Evolutionary conservation across 192 early-diverging fungal species (phyloP), one percentile per base, ranked within the genome.

Genomic region (Dimargaris xerosporica): DNA sequence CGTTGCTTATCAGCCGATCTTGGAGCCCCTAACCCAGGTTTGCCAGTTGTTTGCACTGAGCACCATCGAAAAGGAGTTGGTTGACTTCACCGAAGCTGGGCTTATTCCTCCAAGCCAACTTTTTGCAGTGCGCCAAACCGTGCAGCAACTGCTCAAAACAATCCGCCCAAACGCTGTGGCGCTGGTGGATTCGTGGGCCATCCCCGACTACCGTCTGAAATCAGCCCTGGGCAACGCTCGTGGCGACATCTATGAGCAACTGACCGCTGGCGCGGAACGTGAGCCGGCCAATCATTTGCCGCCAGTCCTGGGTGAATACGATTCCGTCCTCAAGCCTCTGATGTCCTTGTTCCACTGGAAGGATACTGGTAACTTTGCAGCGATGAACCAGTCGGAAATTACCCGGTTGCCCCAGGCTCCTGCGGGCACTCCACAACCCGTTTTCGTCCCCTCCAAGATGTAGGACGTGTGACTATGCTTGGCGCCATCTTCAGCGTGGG

Each of bases 181-280:
- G 0, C 75, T 94, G 15, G 88, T 89, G 21, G 91, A 94, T 46
- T 80, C 88, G 0, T 91, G 87, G 73, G 80, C 78, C 19, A 69
- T 88, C 30, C 78, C 86, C 0, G 91, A 94, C 47, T 84, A 85
- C 60, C 69, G 76, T 43, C 74, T 94, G 19, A 80, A 90, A 74
- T 86, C 84, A 46, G 83, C 88, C 12, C 69, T 94, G 43, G 91
- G 85, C 21, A 73, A 84, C 26, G 80, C 74, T 50, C 87, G 90
- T 62, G 89, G 88, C 53, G 78, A 82, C 61, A 84, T 89, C 23
- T 94, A 94, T 46, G 88, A 90, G 63, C 69, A 77, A 62, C 82
- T 88, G 71, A 75, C 85, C 21, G 67, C 84, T 72, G 82, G 79
- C 82, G 90, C 85, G 0, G 80, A 82, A 53, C 71, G 75, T 50